Base-by-base conservation (phyloP, 2,329 filamentous ascomycete species). In the Trichoderma endophyticum region DNA sequence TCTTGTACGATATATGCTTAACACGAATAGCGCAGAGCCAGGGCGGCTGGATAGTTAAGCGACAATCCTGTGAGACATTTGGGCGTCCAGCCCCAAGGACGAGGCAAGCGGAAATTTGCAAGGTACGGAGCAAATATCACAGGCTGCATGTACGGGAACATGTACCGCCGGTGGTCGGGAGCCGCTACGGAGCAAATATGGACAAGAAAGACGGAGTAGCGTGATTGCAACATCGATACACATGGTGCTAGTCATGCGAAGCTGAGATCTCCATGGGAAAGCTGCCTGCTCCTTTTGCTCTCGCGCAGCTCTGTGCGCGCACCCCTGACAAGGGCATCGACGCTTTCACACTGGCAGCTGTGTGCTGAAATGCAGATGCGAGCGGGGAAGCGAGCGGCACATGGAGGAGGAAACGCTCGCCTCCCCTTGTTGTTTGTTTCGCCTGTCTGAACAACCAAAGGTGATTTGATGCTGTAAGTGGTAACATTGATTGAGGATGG, bases 361-460 rank as follows among this genome's bases (percentile, higher is more conserved):
- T 39, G 30, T 32, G 28, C 39, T 32, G 36, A 21, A 43, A 71
- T 71, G 68, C 68, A 71, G 68, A 71, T 71, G 68, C 43, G 24
- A 63, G 68, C 68, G 68, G 68, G 68, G 68, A 64, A 71, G 60
- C 68, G 51, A 71, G 68, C 60, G 68, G 68, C 68, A 59, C 18
- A 71, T 71, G 43, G 60, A 63, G 32, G 32, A 21, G 28, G 51
- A 26, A 48, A 24, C 39, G 21, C 54, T 54, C 67, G 34, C 65
- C 28, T 59, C 14, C 34, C 30, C 34, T 34, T 32, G 28, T 14
- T 32, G 56, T 18, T 30, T n/a, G 28, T 32, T 32, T 32, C 28
- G 54, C 7, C 21, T 30, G 54, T 30, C 36, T 43, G 39, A n/a
- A 39, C 36, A 18, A 57, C 26, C 54, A 18, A 57, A 14, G 26